phyloP scores from a whole-genome alignment of 805 yeast genomes.

The Scheffersomyces spartinae region DNA sequence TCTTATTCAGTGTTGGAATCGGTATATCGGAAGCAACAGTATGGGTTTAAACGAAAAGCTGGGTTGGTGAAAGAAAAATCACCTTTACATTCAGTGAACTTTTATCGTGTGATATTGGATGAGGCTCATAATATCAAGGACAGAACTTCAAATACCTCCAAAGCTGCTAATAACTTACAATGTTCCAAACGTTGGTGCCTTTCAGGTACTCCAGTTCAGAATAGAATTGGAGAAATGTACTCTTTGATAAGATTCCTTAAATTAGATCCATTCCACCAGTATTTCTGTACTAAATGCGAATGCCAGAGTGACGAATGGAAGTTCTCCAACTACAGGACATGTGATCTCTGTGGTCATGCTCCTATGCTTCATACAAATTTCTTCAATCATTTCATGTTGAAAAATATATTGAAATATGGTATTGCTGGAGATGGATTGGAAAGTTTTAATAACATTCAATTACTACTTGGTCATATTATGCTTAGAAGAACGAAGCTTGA shows the following conservation, averaged over 20 bases:
- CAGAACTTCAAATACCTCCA: slow-evolving; percentile 84
- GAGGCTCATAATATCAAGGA: slow-evolving; percentile 98
- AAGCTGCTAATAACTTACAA: slow-evolving; percentile 69
- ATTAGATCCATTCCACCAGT: slow-evolving; percentile 76
- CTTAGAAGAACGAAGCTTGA: slow-evolving; percentile 90
- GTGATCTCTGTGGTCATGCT: slow-evolving; percentile 80
- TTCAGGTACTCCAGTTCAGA: slow-evolving; percentile 94
- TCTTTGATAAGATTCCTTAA: slow-evolving; percentile 79
- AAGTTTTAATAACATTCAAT: slow-evolving; percentile 68
- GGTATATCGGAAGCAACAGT: slow-evolving; percentile 66
- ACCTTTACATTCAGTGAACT: slow-evolving; percentile 59
- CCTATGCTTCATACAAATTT: slow-evolving; percentile 94
- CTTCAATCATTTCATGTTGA: slow-evolving; percentile 91
- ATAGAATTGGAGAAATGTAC: slow-evolving; percentile 92
- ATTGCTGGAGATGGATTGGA: slow-evolving; percentile 69
- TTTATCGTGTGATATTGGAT: slow-evolving; percentile 81
- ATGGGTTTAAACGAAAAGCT: slow-evolving; percentile 70
- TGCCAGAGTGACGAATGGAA: slow-evolving; percentile 79
- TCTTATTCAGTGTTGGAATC: slow-evolving; percentile 90
- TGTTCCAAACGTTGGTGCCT: slow-evolving; percentile 82
- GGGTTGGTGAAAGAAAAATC: slow-evolving; percentile 66
- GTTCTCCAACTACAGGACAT: slow-evolving; percentile 71
- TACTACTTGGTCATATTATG: slow-evolving; percentile 72
- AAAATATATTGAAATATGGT: slow-evolving; percentile 83
- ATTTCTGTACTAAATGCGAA: slow-evolving; percentile 88